These are phyloP conservation scores for Zygosaccharomyces pseudorouxii DNA, from an alignment of 805 yeast genomes.

Conservation along the genomic window DNA sequence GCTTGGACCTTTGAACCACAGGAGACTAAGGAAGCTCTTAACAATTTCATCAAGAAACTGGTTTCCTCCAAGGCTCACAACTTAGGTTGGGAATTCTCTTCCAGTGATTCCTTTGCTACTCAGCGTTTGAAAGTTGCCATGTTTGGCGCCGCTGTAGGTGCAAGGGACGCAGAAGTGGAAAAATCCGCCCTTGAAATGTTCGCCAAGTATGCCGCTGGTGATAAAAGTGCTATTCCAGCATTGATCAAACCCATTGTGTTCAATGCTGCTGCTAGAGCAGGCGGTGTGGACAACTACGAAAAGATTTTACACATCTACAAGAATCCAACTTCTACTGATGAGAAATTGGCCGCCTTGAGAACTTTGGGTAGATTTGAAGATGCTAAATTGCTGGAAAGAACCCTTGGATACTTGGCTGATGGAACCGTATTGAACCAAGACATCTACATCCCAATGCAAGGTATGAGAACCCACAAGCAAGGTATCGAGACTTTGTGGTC, in stretches of 20 bases:
- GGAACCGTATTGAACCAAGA: constrained; percentile 67
- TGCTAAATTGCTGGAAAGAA: constrained; percentile 48
- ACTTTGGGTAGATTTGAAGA: constrained; percentile 61
- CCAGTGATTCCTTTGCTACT: constrained; percentile 50
- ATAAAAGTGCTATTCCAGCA: constrained; percentile 65
- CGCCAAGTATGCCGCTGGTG: constrained; percentile 53
- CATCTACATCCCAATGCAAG: constrained; percentile 70
- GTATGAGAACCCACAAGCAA: constrained; percentile 54
- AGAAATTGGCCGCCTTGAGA: constrained; percentile 64
- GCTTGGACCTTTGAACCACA: constrained; percentile 55
- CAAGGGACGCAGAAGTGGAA: constrained; percentile 46
- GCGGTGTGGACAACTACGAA: constrained; percentile 60
- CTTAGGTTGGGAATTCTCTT: constrained; percentile 62
- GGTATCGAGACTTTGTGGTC: constrained; percentile 70
- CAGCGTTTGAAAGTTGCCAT: constrained; percentile 65
- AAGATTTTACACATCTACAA: constrained; percentile 55
- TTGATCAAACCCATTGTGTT: constrained; percentile 66
- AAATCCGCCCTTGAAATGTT: constrained; percentile 48
- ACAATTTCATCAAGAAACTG: constrained; percentile 50
- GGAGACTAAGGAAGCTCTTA: constrained; percentile 44
- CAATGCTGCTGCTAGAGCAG: constrained; percentile 58
- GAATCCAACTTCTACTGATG: constrained; percentile 57
- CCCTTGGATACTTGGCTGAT: constrained; percentile 52
- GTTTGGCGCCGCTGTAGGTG: constrained; percentile 54
- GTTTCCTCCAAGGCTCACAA: constrained; percentile 49